Base-by-base conservation (phyloP, 768 basidiomycete genomes). In the Phaffia tasmanica region DNA sequence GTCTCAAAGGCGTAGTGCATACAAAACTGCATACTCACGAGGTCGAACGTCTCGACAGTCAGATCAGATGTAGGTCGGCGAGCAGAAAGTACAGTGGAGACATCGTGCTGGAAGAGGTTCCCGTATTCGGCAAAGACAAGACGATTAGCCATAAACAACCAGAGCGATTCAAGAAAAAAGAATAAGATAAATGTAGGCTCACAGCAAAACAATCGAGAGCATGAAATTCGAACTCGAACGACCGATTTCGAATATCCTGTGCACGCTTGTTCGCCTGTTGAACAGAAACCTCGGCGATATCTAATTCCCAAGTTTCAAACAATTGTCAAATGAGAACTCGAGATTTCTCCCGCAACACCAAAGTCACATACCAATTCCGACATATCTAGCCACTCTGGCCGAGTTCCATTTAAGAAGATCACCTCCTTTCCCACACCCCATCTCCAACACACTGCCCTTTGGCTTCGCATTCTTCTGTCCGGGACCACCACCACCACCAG, bases 1-100 rank as follows among this genome's bases (percentile, higher is more conserved):
- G 82, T 86, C 76, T 97, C 92, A 74, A 99, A 97, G 15, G 94
- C 94, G 74, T 99, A 98, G 75, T 99, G 94, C 89, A 99, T 97
- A 77, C 95, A 98, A 76, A 99, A 99, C 75, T 99, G 94, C 89
- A 95, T 89, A 2, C 89, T 89, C 6, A 98, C 91, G 65, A 92
- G 89, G 73, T 98, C 94, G 73, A 94, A 95, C 5, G 85, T 85
- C 35, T 81, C 80, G 0, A 78, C 79, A 27, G 89, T 81, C 69
- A 81, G 78, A 42, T 42, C 35, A 42, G 35, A 42, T 42, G 11
- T 42, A 42, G 35, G 6, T 42, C 4, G 85, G 77, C 60, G 95
- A 82, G n/a, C 80, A 11, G 35, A 42, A 11, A 42, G 35, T 42
- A 42, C 35, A 42, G 35, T 42, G 35, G 35, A 42, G 35, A 42